Evolutionary conservation across 140 eudicot genomes (phyloP), one percentile per base, ranked within the genome.

Genomic region (Cichorium intybus): DNA sequence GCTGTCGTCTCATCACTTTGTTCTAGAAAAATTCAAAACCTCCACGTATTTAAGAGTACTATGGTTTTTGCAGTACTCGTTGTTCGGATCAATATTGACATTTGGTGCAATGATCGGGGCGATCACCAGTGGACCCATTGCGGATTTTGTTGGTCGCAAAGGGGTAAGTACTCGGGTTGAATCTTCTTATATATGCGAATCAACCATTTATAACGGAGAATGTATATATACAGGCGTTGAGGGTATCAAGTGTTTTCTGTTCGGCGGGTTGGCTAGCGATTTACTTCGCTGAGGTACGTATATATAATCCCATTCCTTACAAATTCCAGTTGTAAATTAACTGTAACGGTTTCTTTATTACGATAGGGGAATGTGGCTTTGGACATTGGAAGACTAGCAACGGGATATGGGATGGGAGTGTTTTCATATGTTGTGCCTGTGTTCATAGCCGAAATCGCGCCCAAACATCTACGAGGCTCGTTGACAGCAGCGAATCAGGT

Each of bases 61-160:
- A 4, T 43, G 20, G 11, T 0, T 23, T 15, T 55, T 80, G 87
- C 68, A 92, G 99, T 92, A 80, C 75, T 85, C 99, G 24, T 64
- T 88, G 56, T 92, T 92, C 53, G 99, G 99, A 54, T 92, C 99
- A 10, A 79, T 88, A 39, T 51, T 92, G 80, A 92, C 91, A 6
- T 85, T 85, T 74, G 99, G 95, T 27, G 99, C 99, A 35, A 92
- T 92, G 99, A 80, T 92, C 33, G 99, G 99, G 9, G 98, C 98
- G 23, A 77, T 92, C 35, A 88, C 96, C 6, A 88, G 96, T 70
- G 98, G 96, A 43, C 86, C 75, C 14, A 77, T 88, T 28, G 95
- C 96, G 14, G 98, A 92, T 75, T 70, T 67, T 1, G 33, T 81
- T 16, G 98, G 98, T 16, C 87, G 98, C 0, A 88, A 92, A 88